These are phyloP conservation scores for Letharia columbiana DNA, from an alignment of 495 filamentous ascomycete genomes.

Conservation along the genomic window DNA sequence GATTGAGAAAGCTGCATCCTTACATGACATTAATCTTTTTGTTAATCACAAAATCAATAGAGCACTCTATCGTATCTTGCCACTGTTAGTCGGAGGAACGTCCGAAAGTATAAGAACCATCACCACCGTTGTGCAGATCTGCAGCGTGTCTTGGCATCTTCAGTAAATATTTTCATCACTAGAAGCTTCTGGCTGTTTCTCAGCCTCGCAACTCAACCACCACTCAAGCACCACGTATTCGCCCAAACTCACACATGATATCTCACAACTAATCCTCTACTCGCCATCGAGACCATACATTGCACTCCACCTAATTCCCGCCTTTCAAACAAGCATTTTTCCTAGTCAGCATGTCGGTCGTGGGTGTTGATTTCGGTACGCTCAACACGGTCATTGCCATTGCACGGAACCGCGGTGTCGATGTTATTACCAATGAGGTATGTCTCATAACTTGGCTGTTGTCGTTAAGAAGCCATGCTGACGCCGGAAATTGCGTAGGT, in stretches of 20 bases:
- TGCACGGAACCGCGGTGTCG: conserved; percentile 94
- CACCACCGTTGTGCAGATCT: too few relatives aligned
- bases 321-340: background rate
- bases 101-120: too few relatives aligned
- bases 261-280: background rate
- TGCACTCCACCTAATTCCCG: background rate
- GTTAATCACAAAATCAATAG: too few relatives aligned
- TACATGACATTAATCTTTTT: too few relatives aligned
- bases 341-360: conserved; percentile 35
- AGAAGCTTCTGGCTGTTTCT: background rate
- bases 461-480: conserved; percentile 1
- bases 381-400: conserved; percentile 97
- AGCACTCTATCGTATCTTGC: too few relatives aligned
- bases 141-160: background rate
- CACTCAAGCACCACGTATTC: background rate
- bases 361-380: conserved; percentile 92
- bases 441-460: background rate
- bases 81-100: too few relatives aligned
- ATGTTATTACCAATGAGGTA: conserved; percentile 70
- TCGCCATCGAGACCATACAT: background rate
- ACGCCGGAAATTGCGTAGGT: conserved; percentile 55
- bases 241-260: background rate
- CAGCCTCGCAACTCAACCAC: background rate
- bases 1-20: too few relatives aligned
- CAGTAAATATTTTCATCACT: background rate